These are phyloP conservation scores for Xylaria sp. DNA, from an alignment of 2,329 filamentous ascomycete species.

Conservation along the genomic window DNA sequence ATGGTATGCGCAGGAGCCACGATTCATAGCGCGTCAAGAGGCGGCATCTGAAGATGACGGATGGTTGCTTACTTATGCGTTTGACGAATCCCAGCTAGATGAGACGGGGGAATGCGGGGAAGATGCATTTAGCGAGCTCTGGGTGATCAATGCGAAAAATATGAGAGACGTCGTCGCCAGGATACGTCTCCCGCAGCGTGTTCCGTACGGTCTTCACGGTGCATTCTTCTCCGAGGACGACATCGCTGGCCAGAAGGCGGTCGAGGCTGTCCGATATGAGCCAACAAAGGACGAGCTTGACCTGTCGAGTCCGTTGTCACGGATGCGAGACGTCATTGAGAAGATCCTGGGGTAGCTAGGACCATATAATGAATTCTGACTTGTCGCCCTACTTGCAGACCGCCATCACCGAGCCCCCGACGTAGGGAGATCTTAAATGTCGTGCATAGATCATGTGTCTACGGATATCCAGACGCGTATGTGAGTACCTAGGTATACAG, in stretches of 20 bases:
- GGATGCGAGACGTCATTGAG: conserved; percentile 44
- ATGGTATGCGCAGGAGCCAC: conserved; percentile 74
- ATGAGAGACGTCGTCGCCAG: conserved; percentile 71
- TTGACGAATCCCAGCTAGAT: conserved; percentile 74
- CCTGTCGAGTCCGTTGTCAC: conserved; percentile 42
- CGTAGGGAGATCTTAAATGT: no score
- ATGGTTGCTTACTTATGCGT: conserved; percentile 75
- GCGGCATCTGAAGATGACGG: conserved; percentile 70
- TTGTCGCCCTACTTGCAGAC: not conserved
- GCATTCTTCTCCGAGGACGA: conserved; percentile 68
- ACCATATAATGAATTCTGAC: not conserved
- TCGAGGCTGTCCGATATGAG: conserved; percentile 42
- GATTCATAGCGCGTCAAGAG: conserved; percentile 66
- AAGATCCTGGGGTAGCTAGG: conserved; percentile 43
- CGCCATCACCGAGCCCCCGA: not conserved
- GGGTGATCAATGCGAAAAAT: conserved; percentile 72
- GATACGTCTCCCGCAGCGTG: conserved; percentile 71
- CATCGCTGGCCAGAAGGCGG: conserved; percentile 59
- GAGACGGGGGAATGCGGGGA: conserved; percentile 57
- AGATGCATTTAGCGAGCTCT: conserved; percentile 68
- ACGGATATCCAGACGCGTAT: no score
- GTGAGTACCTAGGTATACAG: no score
- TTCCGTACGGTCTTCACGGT: conserved; percentile 76
- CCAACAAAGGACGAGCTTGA: conserved; percentile 39
- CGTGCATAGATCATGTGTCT: no score